phyloP scores from a whole-genome alignment of 495 filamentous ascomycete species.

The Lasiosphaeriaceae sp. region DNA sequence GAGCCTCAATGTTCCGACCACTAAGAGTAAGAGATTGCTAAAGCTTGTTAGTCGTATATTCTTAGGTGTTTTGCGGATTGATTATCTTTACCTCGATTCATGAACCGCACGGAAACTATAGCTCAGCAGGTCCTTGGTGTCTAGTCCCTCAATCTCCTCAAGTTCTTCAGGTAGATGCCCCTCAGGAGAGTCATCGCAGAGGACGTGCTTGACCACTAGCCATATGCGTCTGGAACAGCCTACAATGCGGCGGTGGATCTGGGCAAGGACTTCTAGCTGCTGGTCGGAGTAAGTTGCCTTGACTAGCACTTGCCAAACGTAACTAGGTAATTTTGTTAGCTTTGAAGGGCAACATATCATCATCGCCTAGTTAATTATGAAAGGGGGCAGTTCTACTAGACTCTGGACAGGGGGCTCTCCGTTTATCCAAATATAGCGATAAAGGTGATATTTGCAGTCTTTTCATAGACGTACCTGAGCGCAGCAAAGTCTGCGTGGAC shows the following conservation, averaged over 20 bases:
- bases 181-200: conserved; percentile 91
- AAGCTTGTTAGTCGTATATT: conserved; percentile 14
- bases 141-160: conserved; percentile 61
- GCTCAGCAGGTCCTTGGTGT: conserved; percentile 83
- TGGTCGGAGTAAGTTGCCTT: conserved; percentile 23
- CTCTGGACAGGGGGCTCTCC: too few relatives aligned
- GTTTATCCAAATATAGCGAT: too few relatives aligned
- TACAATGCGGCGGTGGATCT: conserved; percentile 54
- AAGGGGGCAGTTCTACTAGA: too few relatives aligned
- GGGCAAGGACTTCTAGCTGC: conserved; percentile 37
- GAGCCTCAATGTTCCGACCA: conserved; percentile 44
- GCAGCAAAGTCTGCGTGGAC: conserved; percentile 68
- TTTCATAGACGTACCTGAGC: conserved; percentile 45
- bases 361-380: too few relatives aligned
- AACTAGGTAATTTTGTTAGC: conserved; percentile 25
- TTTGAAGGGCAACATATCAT: conserved; percentile 2
- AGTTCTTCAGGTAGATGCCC: conserved; percentile 73
- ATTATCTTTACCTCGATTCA: conserved; percentile 69
- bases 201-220: conserved; percentile 64
- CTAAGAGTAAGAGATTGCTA: conserved; percentile 54
- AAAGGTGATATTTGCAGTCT: not conserved
- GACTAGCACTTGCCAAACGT: conserved; percentile 41
- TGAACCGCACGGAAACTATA: conserved; percentile 92
- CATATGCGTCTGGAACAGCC: conserved; percentile 62
- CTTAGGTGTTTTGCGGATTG: not conserved